Base-by-base conservation (phyloP, 2,329 filamentous ascomycete genomes). In the Fusarium sp. region DNA sequence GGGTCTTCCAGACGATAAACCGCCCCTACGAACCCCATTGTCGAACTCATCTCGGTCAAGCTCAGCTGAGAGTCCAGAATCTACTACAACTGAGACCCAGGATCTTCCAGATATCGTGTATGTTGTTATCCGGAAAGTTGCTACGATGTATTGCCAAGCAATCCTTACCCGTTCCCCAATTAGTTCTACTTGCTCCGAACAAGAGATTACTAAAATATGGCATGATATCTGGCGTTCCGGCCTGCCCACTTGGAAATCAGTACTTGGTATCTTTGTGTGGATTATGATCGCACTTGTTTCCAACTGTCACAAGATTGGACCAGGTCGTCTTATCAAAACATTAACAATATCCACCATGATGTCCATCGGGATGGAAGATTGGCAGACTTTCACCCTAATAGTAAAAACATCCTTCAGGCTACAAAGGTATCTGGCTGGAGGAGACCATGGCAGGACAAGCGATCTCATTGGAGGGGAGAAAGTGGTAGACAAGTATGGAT, bases 211-310 rank as follows among this genome's bases (percentile, higher is more conserved):
- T 11, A 70, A 72, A 43, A 78, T 86, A 7, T 87, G 84, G 84
- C 76, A 75, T 15, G 78, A 79, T 4, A 76, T 81, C 13, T 86
- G 84, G 84, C 76, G 79, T 19, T 80, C 84, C 6, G 79, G 82
- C 3, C 75, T 85, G 33, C 73, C 80, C 4, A 78, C 76, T 7
- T 85, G 84, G 83, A 81, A 82, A 59, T 72, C 76, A 4, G 76
- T 83, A 23, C 75, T 84, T 15, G 84, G 84, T 32, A 79, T 87
- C 15, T 83, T 83, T 54, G 75, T 80, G 49, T 86, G 84, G 84
- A 74, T 84, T 23, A 75, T 82, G 64, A 63, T 85, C 46, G 77
- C 80, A 10, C 73, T 85, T 11, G 75, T 79, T 17, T 78, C 82
- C 10, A 75, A 78, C 35, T 80, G 79, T 41, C 77, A 81, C 44